These are phyloP conservation scores for Dryas integrifolia DNA, from an alignment of 331 rosid genomes.

Conservation along the genomic window DNA sequence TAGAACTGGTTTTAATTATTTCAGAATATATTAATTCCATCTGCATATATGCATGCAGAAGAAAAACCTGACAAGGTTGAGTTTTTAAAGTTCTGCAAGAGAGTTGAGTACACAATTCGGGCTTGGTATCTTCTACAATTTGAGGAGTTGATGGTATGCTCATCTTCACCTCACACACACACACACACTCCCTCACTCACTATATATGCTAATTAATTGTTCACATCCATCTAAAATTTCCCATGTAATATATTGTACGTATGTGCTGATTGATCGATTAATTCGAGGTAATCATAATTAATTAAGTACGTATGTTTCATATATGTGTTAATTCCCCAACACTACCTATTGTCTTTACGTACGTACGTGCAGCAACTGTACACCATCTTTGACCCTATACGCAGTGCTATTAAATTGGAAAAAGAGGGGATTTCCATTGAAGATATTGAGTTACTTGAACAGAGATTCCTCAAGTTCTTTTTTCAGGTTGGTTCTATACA, in stretches of 20 bases:
- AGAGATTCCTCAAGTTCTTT: constrained; percentile 68
- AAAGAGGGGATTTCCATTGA: constrained; percentile 58
- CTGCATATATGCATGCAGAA: constrained; percentile 40
- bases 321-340: no score
- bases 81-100: constrained; percentile 85
- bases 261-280: not conserved
- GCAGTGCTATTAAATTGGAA: constrained; percentile 72
- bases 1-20: no score
- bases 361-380: constrained; percentile 71
- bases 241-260: no score
- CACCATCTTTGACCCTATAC: constrained; percentile 83
- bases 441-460: constrained; percentile 80
- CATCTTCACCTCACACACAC: not conserved
- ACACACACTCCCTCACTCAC: no score
- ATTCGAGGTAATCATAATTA: no score
- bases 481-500: constrained; percentile 80
- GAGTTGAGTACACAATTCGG: constrained; percentile 86
- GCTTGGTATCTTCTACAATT: constrained; percentile 97
- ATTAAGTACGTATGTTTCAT: no score
- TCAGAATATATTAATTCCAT: no score
- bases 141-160: constrained; percentile 90
- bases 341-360: no score
- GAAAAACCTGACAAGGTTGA: constrained; percentile 71
- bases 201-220: no score
- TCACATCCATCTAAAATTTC: no score